Evolutionary conservation across 1,284 basidiomycete species (phyloP), one percentile per base, ranked within the genome.

Genomic region (Ceratobasidium sp.): DNA sequence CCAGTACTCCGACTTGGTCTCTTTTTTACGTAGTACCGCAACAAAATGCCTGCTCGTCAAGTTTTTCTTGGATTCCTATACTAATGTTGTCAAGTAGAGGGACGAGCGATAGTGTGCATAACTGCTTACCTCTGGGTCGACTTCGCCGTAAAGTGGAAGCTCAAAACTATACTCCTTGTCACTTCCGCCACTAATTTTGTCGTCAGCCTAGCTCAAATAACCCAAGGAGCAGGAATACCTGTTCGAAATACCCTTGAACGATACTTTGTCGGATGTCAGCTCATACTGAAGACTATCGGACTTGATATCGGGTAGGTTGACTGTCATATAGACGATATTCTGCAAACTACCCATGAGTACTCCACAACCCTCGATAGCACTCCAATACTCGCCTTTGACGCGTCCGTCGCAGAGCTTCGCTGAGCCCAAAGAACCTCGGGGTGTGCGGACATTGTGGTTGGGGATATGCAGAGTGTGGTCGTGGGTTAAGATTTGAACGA

Each of bases 371-470:
- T 52, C 8, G 2, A 46, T n/a, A 15, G n/a, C 43, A 66, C 64
- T 29, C 40, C 1, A 19, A 43, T 15, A 40, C 79, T 70, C 49
- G 94, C 95, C 88, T 96, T 96, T 76, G 88, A 88, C 62, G 90
- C 86, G 29, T 88, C 89, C 9, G 85, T 81, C 29, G 85, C 87
- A 37, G 90, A 93, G 85, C 91, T 94, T 80, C 96, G 90, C 85
- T 98, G 95, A 67, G 96, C 95, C 94, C 95, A 98, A 2, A 95
- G 87, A 73, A 97, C 87, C 85, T 97, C 95, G 59, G 96, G 95
- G 85, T 96, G 94, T 78, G 84, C 37, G 19, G 70, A 62, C 70
- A 51, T 65, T 9, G 57, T 57, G 29, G 54, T 32, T 43, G 34
- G 22, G 29, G 46, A 37, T 25, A 34, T 7, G 43, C 15, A 44